Evolutionary conservation across 768 basidiomycete species (phyloP).

Genomic region (Exsudoporus frostii): DNA sequence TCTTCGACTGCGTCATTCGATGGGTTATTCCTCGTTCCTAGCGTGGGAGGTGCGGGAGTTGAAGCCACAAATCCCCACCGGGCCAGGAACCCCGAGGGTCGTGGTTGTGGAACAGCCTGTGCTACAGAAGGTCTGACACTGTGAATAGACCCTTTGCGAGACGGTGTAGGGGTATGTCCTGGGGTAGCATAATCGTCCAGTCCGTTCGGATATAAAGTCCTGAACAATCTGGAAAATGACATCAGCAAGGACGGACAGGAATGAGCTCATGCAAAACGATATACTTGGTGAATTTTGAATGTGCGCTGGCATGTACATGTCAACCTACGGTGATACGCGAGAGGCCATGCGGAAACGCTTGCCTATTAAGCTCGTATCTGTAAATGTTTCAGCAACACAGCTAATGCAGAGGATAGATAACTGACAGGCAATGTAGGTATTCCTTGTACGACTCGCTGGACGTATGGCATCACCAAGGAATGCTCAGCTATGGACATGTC

Average conservation of each 20-base stretch:
- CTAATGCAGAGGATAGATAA: constrained; percentile 5
- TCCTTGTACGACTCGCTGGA: constrained; percentile 73
- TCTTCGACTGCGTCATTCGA: constrained; percentile 65
- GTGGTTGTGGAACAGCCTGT: constrained; percentile 14
- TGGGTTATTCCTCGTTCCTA: constrained; percentile 22
- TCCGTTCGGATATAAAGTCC: constrained; percentile 62
- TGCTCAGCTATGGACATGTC: neutral
- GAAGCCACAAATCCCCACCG: constrained; percentile 29
- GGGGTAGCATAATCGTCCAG: constrained; percentile 45
- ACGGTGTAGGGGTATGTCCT: constrained; percentile 31
- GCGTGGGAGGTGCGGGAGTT: constrained; percentile 10
- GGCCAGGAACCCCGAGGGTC: constrained; percentile 36
- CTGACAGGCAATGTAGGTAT: constrained; percentile 74
- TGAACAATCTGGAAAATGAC: constrained; percentile 51
- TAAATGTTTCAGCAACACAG: constrained; percentile 10
- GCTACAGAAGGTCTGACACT: constrained; percentile 15
- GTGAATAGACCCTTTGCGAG: constrained; percentile 34
- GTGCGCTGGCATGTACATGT: constrained; percentile 40
- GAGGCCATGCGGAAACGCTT: constrained; percentile 13
- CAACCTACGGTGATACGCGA: constrained; percentile 17
- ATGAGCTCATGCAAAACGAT: neutral
- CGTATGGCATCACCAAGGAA: constrained; percentile 2
- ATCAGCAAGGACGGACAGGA: constrained; percentile 1
- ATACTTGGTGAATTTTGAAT: constrained; percentile 73
- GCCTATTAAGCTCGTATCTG: constrained; percentile 56